A percentile compares a stretch with the other conserved stretches of the same genome.
Conservation (phyloP, 345 rosid species). For the Brassica incana region DNA sequence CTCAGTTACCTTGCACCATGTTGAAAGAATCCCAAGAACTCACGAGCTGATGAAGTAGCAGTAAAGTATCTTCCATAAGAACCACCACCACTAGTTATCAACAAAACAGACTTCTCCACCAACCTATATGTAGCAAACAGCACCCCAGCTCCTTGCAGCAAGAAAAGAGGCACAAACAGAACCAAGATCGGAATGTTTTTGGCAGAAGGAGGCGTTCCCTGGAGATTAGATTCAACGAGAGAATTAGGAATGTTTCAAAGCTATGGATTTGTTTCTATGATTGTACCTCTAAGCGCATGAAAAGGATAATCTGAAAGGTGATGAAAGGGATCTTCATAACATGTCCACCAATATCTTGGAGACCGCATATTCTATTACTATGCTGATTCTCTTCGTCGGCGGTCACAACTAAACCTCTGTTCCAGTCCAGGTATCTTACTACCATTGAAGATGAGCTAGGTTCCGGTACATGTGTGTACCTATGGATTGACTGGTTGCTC, state of each 20-base stretch:
- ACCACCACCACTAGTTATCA: constrained; percentile 45
- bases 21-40: constrained; percentile 69
- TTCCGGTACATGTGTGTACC: constrained; percentile 52
- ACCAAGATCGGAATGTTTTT: constrained; percentile 50
- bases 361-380: constrained; percentile 56
- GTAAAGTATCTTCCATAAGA: constrained; percentile 47
- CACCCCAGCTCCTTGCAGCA: constrained; percentile 87
- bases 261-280: not conserved
- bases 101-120: constrained; percentile 59
- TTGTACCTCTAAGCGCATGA: constrained; percentile 87
- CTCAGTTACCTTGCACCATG: constrained; percentile 72
- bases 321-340: constrained; percentile 81
- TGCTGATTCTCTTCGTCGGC: constrained; percentile 59
- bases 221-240: constrained; percentile 15
- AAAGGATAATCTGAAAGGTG: constrained; percentile 71
- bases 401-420: constrained; percentile 60
- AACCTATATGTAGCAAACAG: constrained; percentile 60
- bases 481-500: constrained; percentile 87
- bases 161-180: constrained; percentile 67
- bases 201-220: constrained; percentile 87
- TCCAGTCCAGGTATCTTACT: constrained; percentile 67
- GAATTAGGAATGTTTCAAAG: constrained; percentile 2
- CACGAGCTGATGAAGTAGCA: constrained; percentile 55
- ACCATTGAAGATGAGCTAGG: constrained; percentile 56
- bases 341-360: constrained; percentile 90